Evolutionary conservation across 495 filamentous ascomycete genomes (phyloP).

Genomic region (Aspergillus sclerotioniger): DNA sequence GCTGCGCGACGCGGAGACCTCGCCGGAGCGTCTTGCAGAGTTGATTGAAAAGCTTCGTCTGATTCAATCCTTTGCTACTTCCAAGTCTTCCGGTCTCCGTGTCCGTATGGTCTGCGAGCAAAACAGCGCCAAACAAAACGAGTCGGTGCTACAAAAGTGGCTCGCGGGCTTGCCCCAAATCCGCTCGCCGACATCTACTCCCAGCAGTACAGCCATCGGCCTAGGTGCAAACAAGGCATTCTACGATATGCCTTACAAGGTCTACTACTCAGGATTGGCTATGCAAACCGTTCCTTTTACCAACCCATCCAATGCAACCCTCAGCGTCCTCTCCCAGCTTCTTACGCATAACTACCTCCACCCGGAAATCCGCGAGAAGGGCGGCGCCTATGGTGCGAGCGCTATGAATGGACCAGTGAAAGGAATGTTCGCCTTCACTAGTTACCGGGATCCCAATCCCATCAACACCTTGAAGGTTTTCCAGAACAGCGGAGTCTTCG

Average conservation of each 20-base stretch:
- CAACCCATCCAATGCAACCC: constrained; percentile 66
- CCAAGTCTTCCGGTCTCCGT: constrained; percentile 56
- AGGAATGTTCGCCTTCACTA: constrained; percentile 90
- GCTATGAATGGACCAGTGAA: constrained; percentile 76
- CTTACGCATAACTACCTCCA: constrained; percentile 97
- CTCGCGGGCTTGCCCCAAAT: constrained; percentile 55
- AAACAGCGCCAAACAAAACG: constrained; percentile 67
- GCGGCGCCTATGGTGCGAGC: constrained; percentile 91
- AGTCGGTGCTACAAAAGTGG: constrained; percentile 69
- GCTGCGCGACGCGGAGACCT: constrained; percentile 50
- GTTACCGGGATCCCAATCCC: constrained; percentile 96
- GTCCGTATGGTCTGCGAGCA: constrained; percentile 82
- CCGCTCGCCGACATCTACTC: constrained; percentile 33
- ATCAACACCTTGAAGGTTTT: constrained; percentile 84
- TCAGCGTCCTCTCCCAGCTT: constrained; percentile 86
- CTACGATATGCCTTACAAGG: constrained; percentile 94
- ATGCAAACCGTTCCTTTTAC: constrained; percentile 84
- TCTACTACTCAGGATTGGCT: constrained; percentile 83
- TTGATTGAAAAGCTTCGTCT: constrained; percentile 80
- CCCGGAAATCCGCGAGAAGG: constrained; percentile 97
- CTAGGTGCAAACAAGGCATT: constrained; percentile 64
- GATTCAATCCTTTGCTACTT: constrained; percentile 77
- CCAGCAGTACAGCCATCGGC: constrained; percentile 32
- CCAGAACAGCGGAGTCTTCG: constrained; percentile 77
- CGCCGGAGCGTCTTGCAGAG: constrained; percentile 63